Base-by-base conservation (phyloP, 768 basidiomycete species). In the Tulasnella sp. region DNA sequence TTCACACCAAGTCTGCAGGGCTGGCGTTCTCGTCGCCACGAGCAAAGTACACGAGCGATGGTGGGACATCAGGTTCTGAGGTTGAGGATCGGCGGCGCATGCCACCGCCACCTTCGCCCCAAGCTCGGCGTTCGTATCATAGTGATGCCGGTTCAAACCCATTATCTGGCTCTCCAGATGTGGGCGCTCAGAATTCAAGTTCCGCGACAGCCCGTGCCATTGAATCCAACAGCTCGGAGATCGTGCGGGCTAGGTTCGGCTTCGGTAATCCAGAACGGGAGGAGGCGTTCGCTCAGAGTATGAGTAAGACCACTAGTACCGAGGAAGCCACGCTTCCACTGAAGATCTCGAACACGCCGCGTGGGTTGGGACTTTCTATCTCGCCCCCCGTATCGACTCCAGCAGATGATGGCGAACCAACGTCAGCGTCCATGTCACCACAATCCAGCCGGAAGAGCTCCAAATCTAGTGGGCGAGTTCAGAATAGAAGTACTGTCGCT, bases 231-330 rank as follows among this genome's bases (percentile, higher is more conserved):
- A 50, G 19, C 19, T 44, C 48, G 12, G 57, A 59, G 27, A 50
- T 59, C 49, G 45, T 59, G 21, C 57, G 48, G 8, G 45, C 57
- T 31, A 59, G 48, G 27, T 59, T 50, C n/a, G 46, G 57, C 27
- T 59, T 59, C 27, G 57, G 46, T 9, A 50, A 24, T 25, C 48
- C 48, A 11, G 57, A 56, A 43, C 41, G 57, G 17, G 57, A 27
- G 17, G 57, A 59, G 21, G 31, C 31, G 9, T 50, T 50, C 22
- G 48, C 46, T 49, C 45, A 29, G 9, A 48, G 45, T 22, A 50
- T 31, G 4, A 4, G 45, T 17, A 21, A 27, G 19, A 48, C n/a
- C 24, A n/a, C 45, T 7, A 25, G 19, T 21, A 22, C 31, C 25
- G 50, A 21, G 25, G 31, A 4, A 7, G 24, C 50, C 9, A 5